These are phyloP conservation scores for Przewalskia tangutica DNA, from an alignment of 257 asterid species.

Conservation along the genomic window DNA sequence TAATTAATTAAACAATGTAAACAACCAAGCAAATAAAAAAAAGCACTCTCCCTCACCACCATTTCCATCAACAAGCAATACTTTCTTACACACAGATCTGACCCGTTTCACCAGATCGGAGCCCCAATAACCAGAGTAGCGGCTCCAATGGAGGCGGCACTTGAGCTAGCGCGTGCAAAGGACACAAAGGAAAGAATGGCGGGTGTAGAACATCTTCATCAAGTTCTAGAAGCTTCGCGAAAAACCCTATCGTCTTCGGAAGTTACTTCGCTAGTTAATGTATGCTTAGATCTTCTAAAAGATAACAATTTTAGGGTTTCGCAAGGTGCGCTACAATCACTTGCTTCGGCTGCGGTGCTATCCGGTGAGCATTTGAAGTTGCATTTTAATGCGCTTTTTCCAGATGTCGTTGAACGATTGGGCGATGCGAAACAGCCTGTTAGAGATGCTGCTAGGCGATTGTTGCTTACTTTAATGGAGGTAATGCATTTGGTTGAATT, in stretches of 20 bases:
- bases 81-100: slow-evolving; percentile 22
- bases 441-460: slow-evolving; percentile 79
- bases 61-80: background rate
- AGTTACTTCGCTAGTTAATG: slow-evolving; percentile 79
- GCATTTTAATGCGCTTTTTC: slow-evolving; percentile 85
- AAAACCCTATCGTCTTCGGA: slow-evolving; percentile 65
- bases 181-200: slow-evolving; percentile 99
- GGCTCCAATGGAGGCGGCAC: slow-evolving; percentile 79
- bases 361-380: slow-evolving; percentile 97
- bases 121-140: slow-evolving; percentile 11
- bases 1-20: too few species aligned
- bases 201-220: slow-evolving; percentile 89
- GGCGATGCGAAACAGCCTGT: slow-evolving; percentile 95
- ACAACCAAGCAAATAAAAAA: too few species aligned
- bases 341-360: slow-evolving; percentile 93
- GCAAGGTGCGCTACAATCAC: slow-evolving; percentile 86
- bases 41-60: background rate
- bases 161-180: slow-evolving; percentile 90
- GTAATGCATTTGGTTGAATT: slow-evolving; percentile 18
- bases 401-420: slow-evolving; percentile 82
- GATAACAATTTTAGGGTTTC: slow-evolving; percentile 91
- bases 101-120: slow-evolving; percentile 44
- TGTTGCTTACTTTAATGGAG: slow-evolving; percentile 95
- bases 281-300: slow-evolving; percentile 86
- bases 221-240: slow-evolving; percentile 79